Conservation (phyloP, 345 rosid genomes). For the Moricandia moricandioides region DNA sequence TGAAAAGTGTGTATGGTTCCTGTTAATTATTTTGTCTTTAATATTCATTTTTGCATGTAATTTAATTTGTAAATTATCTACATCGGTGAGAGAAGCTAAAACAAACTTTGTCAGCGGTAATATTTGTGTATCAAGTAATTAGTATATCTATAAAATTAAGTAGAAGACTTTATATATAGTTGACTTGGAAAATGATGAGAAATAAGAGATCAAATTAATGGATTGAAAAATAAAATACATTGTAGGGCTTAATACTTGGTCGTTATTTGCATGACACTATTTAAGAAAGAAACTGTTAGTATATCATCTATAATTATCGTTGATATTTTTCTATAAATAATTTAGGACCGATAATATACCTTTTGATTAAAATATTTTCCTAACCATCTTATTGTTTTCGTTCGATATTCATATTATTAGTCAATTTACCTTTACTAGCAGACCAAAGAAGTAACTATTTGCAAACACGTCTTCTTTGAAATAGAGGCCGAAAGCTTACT, state of each 20-base stretch:
- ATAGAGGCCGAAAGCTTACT: neutral
- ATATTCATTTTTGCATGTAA: slow-evolving; percentile 13
- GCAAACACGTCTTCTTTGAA: slow-evolving; percentile 15
- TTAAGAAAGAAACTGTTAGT: neutral
- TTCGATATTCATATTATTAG: neutral
- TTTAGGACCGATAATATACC: too few relatives aligned
- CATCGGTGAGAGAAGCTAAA: slow-evolving; percentile 1
- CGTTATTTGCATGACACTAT: neutral
- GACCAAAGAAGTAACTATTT: neutral
- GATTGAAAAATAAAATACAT: neutral
- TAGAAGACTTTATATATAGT: neutral
- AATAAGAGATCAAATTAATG: neutral
- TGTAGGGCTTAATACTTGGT: neutral
- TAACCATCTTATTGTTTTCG: neutral
- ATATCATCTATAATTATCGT: neutral
- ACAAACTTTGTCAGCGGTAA: neutral
- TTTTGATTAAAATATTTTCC: neutral
- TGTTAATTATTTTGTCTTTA: slow-evolving; percentile 15
- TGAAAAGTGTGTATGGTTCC: slow-evolving; percentile 25
- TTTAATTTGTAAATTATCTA: neutral
- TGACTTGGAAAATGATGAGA: neutral
- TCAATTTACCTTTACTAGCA: neutral
- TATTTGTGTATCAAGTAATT: neutral
- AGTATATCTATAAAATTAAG: neutral
- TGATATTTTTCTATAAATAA: neutral